Evolutionary conservation across 2,329 filamentous ascomycete genomes (phyloP).

Genomic region (Didymellaceae sp.): DNA sequence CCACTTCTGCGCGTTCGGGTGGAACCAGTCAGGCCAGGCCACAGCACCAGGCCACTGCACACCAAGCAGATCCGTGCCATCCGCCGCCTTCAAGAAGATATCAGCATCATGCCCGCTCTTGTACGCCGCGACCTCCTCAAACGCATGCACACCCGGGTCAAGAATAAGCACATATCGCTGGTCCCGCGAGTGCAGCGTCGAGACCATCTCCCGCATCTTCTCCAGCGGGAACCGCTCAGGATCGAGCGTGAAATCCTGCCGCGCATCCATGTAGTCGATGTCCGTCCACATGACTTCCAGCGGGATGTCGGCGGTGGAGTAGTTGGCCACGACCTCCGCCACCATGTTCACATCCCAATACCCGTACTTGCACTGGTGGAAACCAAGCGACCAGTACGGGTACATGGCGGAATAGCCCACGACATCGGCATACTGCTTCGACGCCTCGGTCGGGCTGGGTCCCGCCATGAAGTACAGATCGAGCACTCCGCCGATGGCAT

Average conservation of each 20-base stretch:
- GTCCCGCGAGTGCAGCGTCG: slow-evolving; percentile 68
- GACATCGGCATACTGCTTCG: slow-evolving; percentile 59
- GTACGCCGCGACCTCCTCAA: slow-evolving; percentile 62
- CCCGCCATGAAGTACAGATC: slow-evolving; percentile 66
- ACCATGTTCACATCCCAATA: slow-evolving; percentile 67
- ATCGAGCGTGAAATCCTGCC: slow-evolving; percentile 70
- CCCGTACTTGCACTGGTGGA: slow-evolving; percentile 61
- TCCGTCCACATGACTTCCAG: slow-evolving; percentile 78
- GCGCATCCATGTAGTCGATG: slow-evolving; percentile 71
- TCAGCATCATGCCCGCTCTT: slow-evolving; percentile 66
- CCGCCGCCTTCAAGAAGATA: slow-evolving; percentile 60
- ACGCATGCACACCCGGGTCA: slow-evolving; percentile 64
- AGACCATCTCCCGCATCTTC: slow-evolving; percentile 69
- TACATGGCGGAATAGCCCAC: slow-evolving; percentile 58
- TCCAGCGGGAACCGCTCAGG: slow-evolving; percentile 67
- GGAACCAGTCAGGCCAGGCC: slow-evolving; percentile 80
- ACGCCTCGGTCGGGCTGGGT: slow-evolving; percentile 54
- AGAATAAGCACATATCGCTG: slow-evolving; percentile 82
- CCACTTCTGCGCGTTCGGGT: slow-evolving; percentile 66
- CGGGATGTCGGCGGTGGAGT: slow-evolving; percentile 68
- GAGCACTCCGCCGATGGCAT: slow-evolving; percentile 76
- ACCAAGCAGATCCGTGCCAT: slow-evolving; percentile 64
- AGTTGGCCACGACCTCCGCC: slow-evolving; percentile 72
- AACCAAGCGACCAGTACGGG: slow-evolving; percentile 61
- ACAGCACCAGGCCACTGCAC: slow-evolving; percentile 80